Evolutionary conservation across 345 rosid species (phyloP), one percentile per base, ranked within the genome.

Genomic region (Balakata baccata): DNA sequence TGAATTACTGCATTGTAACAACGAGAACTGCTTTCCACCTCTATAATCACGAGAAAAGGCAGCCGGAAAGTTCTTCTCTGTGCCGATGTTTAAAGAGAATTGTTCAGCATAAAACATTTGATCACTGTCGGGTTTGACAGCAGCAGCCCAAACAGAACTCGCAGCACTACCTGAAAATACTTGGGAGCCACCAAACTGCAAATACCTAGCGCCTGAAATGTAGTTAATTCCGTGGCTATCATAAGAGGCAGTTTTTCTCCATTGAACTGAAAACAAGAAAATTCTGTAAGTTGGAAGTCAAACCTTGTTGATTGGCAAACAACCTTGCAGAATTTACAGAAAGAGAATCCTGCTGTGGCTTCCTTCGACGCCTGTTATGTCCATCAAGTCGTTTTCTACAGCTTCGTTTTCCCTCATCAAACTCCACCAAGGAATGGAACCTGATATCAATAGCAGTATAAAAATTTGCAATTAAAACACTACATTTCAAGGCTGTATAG

Each of bases 331-430:
- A 68, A 75, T 78, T 81, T 47, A 77, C 49, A 70, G 86, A 68
- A 17, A 84, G 56, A 41, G 88, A 63, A 76, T 86, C 89, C 0
- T 87, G 89, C 72, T 86, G 96, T 34, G 91, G 83, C 85, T 90
- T 90, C 77, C 93, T 86, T 51, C 91, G 77, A 9, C 96, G 86
- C 37, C 90, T 70, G 80, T 90, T 90, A 75, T 90, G 96, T 22
- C 93, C 93, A 65, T 90, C 96, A 11, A 90, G 96, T 20, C 93
- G 86, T 71, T 87, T 90, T 66, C 96, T 84, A 80, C 93, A 90
- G 88, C 96, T 90, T 77, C 96, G 76, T 74, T 90, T 90, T 63
- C 85, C 92, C 22, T 87, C 91, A 68, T 90, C 93, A 68, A 90
- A 90, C 74, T 90, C 96, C 68, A n/a, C 85, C 73, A 89, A 79